Percentiles rank a stretch among this genome's conserved stretches.
phyloP scores from a whole-genome alignment of 2,329 filamentous ascomycete genomes.

The Biscogniauxia marginata region DNA sequence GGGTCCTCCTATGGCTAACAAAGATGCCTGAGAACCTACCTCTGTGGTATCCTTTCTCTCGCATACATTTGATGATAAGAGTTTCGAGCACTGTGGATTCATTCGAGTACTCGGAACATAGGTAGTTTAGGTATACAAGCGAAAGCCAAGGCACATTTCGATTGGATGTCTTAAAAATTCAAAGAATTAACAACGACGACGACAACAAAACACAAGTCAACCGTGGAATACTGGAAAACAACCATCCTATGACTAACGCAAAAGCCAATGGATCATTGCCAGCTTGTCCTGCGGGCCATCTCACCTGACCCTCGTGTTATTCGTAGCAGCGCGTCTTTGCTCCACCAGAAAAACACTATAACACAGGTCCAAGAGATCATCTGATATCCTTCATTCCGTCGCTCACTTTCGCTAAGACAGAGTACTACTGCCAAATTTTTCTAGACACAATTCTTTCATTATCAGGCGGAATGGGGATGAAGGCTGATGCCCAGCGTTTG shows the following conservation, averaged over 20 bases:
- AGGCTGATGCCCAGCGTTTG: no score
- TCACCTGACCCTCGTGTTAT: not conserved
- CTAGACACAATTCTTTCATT: no score
- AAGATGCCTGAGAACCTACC: not conserved
- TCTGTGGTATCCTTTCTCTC: not conserved
- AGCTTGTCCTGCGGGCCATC: not conserved
- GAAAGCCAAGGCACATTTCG: not conserved
- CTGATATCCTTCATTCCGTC: not conserved
- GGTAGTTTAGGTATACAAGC: not conserved
- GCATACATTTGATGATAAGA: not conserved
- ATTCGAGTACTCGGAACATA: not conserved
- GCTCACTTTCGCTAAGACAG: no score
- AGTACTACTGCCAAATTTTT: no score
- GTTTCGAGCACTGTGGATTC: not conserved
- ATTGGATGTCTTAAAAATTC: not conserved
- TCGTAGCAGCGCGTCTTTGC: not conserved
- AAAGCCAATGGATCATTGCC: not conserved
- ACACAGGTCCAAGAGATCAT: no score
- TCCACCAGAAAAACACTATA: not conserved
- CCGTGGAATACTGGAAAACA: not conserved
- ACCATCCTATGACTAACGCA: not conserved
- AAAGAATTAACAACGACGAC: not conserved
- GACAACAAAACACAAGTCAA: not conserved
- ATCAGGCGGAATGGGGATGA: no score
- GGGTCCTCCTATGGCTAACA: not conserved